Conservation (phyloP, 2,329 filamentous ascomycete species). For the Diaporthe australafricana region DNA sequence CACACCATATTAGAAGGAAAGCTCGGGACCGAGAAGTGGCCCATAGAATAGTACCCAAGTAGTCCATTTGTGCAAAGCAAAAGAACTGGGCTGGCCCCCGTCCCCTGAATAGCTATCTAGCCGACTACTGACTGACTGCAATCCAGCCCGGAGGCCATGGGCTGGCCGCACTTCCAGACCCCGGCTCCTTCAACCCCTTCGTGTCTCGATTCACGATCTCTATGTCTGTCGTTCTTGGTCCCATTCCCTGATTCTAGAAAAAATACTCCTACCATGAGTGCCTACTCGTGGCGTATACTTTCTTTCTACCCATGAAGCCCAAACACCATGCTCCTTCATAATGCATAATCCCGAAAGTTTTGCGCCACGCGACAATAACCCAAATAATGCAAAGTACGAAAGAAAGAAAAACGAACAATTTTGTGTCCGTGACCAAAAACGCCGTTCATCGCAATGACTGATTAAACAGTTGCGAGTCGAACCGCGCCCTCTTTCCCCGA, state of each 20-base stretch:
- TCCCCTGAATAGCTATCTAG: background rate
- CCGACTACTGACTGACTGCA: background rate
- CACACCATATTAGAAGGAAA: conserved; percentile 22
- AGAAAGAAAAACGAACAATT: background rate
- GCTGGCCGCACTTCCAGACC: background rate
- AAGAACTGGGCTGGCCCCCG: conserved; percentile 14
- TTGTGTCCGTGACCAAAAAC: background rate
- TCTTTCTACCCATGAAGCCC: background rate
- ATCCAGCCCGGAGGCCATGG: background rate
- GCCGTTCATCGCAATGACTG: background rate
- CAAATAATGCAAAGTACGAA: background rate
- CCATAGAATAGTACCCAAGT: conserved; percentile 21
- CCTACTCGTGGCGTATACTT: background rate
- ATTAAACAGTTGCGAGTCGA: too few relatives aligned
- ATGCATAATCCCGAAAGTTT: background rate
- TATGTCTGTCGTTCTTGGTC: background rate
- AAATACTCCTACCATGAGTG: conserved; percentile 7
- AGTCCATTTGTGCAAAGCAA: conserved; percentile 19
- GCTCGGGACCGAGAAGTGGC: conserved; percentile 8
- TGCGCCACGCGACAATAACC: background rate
- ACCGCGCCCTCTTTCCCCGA: background rate
- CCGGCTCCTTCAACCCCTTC: too few relatives aligned
- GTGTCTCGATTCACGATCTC: background rate
- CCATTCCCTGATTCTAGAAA: background rate
- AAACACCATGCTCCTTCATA: conserved; percentile 23